Conservation (phyloP, 805 yeast genomes). For the Starmerella scarabaei region DNA sequence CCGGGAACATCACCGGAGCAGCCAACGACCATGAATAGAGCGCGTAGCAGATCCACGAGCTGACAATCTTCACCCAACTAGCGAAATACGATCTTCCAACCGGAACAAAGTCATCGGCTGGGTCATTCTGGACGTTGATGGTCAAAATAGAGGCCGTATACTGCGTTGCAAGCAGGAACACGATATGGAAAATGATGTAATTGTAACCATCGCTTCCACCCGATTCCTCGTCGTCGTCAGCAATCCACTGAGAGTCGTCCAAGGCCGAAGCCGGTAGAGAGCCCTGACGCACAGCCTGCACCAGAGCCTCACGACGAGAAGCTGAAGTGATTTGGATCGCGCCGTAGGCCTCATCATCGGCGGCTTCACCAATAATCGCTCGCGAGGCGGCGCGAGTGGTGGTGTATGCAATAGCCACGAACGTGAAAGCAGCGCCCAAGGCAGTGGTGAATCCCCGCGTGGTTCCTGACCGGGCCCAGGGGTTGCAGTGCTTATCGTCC, state of each 20-base stretch:
- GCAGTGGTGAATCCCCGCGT: conserved; percentile 81
- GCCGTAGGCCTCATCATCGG: conserved; percentile 25
- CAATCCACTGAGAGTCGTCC: conserved; percentile 52
- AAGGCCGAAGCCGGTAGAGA: conserved; percentile 87
- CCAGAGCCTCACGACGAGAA: conserved; percentile 62
- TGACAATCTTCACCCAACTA: conserved; percentile 83
- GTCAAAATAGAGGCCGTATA: conserved; percentile 91
- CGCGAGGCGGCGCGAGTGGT: conserved; percentile 86
- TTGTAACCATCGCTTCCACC: conserved; percentile 19
- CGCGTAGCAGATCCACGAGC: conserved; percentile 82
- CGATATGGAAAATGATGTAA: conserved; percentile 58
- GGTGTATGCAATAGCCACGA: conserved; percentile 90
- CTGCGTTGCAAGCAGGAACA: conserved; percentile 90
- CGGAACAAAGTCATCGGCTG: conserved; percentile 80
- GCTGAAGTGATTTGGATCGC: conserved; percentile 8
- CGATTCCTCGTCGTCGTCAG: conserved; percentile 27
- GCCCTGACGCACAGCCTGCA: conserved; percentile 94
- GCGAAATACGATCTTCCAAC: conserved; percentile 95
- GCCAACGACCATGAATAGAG: conserved; percentile 82
- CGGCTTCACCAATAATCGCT: conserved; percentile 37
- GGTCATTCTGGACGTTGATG: conserved; percentile 75
- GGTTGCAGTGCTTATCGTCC: conserved; percentile 85
- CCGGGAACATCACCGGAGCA: conserved; percentile 87
- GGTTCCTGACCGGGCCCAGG: conserved; percentile 75
- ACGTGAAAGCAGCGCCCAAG: conserved; percentile 85